phyloP scores from a whole-genome alignment of 495 filamentous ascomycete species.

The Xylaria palmicola region DNA sequence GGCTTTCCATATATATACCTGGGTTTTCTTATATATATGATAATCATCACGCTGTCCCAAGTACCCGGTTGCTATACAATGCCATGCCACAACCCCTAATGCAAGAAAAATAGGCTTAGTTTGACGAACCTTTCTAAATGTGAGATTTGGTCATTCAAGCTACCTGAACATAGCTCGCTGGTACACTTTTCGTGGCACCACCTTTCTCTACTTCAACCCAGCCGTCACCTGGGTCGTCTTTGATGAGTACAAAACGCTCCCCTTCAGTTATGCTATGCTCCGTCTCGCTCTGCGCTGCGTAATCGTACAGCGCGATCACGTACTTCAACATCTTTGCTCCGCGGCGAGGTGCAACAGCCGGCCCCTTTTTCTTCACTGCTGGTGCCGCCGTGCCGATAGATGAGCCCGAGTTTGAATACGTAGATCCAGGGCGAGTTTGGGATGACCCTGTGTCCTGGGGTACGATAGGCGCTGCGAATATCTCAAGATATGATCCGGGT shows the following conservation, averaged over 20 bases:
- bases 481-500: conserved; percentile 68
- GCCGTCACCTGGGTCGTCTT: conserved; percentile 82
- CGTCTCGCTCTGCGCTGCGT: conserved; percentile 77
- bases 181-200: conserved; percentile 88
- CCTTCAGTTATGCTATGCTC: conserved; percentile 91
- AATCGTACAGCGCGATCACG: conserved; percentile 90
- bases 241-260: conserved; percentile 86
- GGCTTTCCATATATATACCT: neutral
- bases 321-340: conserved; percentile 96
- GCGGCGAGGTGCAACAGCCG: conserved; percentile 85
- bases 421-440: conserved; percentile 56
- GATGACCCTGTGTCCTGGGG: conserved; percentile 54
- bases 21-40: neutral
- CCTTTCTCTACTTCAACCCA: conserved; percentile 96
- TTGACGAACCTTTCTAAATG: neutral
- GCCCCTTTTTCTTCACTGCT: conserved; percentile 79
- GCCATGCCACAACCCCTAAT: conserved; percentile 6
- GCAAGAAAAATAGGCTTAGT: neutral
- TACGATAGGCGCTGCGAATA: conserved; percentile 48
- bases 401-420: conserved; percentile 78
- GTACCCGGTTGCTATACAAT: conserved; percentile 8
- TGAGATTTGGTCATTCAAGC: neutral
- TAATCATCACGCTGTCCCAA: neutral
- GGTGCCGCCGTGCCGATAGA: conserved; percentile 56
- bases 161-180: conserved; percentile 85